Percentiles rank a stretch among this genome's conserved stretches.
Conservation (phyloP, 768 basidiomycete genomes). For the Kwoniella bestiolae region DNA sequence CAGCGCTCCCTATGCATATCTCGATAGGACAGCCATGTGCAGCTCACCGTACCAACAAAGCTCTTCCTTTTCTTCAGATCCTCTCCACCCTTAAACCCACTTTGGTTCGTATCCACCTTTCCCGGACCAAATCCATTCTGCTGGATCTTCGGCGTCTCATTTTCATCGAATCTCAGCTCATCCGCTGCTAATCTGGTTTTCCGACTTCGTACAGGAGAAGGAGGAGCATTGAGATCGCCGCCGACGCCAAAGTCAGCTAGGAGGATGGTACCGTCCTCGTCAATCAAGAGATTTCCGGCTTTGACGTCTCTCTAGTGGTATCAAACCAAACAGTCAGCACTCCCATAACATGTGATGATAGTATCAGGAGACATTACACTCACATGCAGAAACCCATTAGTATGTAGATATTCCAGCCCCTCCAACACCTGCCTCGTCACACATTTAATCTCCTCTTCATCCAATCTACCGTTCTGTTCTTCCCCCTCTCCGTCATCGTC, state of each 20-base stretch:
- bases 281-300: constrained; percentile 89
- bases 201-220: constrained; percentile 11
- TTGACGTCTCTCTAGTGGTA: constrained; percentile 90
- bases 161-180: constrained; percentile 13
- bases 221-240: constrained; percentile 70
- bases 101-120: neutral
- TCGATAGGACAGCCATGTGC: neutral
- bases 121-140: constrained; percentile 16
- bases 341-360: constrained; percentile 58
- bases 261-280: constrained; percentile 68
- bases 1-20: no score
- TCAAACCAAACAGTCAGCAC: constrained; percentile 66
- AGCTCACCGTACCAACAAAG: constrained; percentile 76
- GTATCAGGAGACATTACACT: constrained; percentile 9
- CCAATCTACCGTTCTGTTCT: constrained; percentile 64
- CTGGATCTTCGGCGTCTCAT: neutral
- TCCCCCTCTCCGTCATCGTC: constrained; percentile 66
- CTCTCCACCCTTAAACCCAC: constrained; percentile 6
- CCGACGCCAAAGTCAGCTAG: constrained; percentile 92
- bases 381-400: constrained; percentile 38
- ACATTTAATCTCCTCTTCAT: constrained; percentile 84
- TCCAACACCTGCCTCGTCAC: constrained; percentile 82
- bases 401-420: constrained; percentile 60
- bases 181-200: constrained; percentile 13
- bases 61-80: constrained; percentile 69